phyloP scores from a whole-genome alignment of 768 basidiomycete species.

The Amanita phalloides region DNA sequence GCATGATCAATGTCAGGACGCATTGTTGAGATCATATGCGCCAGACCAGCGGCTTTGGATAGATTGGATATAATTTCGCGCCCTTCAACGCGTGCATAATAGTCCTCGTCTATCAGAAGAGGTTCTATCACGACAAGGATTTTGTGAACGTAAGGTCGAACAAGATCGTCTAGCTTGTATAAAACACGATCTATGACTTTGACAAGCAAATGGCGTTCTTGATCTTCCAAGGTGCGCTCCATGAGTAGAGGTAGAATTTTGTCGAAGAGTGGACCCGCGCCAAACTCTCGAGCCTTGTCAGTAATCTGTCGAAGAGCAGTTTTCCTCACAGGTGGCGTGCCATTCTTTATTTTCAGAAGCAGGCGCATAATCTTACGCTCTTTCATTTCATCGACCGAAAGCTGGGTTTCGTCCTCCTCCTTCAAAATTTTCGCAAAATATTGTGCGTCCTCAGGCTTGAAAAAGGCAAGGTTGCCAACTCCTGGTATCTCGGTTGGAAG shows the following conservation, averaged over 20 bases:
- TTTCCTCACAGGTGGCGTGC: conserved; percentile 96
- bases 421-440: conserved; percentile 95
- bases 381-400: conserved; percentile 96
- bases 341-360: conserved; percentile 97
- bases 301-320: conserved; percentile 97
- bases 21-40: conserved; percentile 99
- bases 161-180: conserved; percentile 98
- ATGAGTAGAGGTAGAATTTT: conserved; percentile 97
- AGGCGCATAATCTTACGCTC: conserved; percentile 99
- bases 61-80: conserved; percentile 99
- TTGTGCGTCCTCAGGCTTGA: conserved; percentile 96
- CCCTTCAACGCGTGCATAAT: conserved; percentile 93
- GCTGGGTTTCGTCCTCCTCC: conserved; percentile 89
- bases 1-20: conserved; percentile 99
- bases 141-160: conserved; percentile 98
- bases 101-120: conserved; percentile 95
- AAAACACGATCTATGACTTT: conserved; percentile 98
- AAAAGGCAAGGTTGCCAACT: conserved; percentile 93
- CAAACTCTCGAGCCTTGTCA: conserved; percentile 97
- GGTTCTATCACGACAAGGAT: conserved; percentile 99
- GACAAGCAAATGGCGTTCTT: conserved; percentile 95
- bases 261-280: conserved; percentile 96
- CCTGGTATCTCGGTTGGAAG: conserved; percentile 96
- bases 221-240: conserved; percentile 96
- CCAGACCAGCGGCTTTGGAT: conserved; percentile 96